These are phyloP conservation scores for Trametes gibbosa DNA, from an alignment of 768 basidiomycete genomes.

Conservation along the genomic window DNA sequence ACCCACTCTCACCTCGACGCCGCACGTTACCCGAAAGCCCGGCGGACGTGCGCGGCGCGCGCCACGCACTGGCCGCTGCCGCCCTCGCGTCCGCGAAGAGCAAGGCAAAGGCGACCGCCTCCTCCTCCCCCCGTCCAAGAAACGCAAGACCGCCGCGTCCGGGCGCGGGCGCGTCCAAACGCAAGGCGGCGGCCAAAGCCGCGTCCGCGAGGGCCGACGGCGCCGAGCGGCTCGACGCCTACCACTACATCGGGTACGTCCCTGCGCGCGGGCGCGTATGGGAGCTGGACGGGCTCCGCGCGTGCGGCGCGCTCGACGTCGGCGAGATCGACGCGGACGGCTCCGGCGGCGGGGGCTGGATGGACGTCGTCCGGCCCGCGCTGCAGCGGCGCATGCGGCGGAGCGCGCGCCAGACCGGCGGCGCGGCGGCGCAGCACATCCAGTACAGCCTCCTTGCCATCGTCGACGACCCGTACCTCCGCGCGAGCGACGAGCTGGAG, in stretches of 20 bases:
- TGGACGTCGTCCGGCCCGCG: constrained; percentile 59
- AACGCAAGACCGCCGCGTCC: constrained; percentile 22
- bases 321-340: constrained; percentile 43
- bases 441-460: constrained; percentile 62
- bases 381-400: constrained; percentile 59
- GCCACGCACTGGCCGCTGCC: constrained; percentile 43
- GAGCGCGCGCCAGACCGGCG: no score
- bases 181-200: constrained; percentile 27
- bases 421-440: constrained; percentile 41
- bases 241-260: constrained; percentile 67
- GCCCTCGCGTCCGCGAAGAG: constrained; percentile 45
- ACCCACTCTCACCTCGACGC: no score
- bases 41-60: constrained; percentile 53
- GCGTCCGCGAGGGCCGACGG: constrained; percentile 23
- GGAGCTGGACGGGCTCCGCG: constrained; percentile 64
- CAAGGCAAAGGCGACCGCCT: constrained; percentile 32
- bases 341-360: constrained; percentile 39
- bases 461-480: constrained; percentile 48
- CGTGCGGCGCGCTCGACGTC: constrained; percentile 57
- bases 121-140: constrained; percentile 41
- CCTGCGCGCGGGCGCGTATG: constrained; percentile 64
- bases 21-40: no score
- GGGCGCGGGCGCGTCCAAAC: constrained; percentile 13
- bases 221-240: constrained; percentile 43
- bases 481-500: constrained; percentile 52